Percentiles rank a stretch among this genome's conserved stretches.
These are phyloP conservation scores for Populus nigra DNA, from an alignment of 345 rosid species.

Conservation along the genomic window DNA sequence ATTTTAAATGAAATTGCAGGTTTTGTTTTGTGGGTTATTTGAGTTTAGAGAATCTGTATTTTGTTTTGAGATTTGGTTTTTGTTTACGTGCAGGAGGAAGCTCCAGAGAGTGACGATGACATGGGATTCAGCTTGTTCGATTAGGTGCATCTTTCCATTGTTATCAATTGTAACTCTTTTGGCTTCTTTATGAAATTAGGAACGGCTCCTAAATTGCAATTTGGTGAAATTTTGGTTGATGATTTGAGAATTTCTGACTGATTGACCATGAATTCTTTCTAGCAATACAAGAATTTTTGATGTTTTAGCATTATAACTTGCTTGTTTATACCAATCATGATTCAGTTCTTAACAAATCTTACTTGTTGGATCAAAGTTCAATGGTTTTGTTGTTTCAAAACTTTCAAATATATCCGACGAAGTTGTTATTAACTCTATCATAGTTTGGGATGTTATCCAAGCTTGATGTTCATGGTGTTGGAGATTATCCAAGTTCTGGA, in stretches of 20 bases:
- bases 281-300: neutral
- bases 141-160: conserved; percentile 3
- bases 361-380: neutral
- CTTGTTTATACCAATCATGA: neutral
- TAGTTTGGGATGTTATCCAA: neutral
- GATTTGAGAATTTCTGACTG: neutral
- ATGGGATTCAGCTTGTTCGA: conserved; percentile 35
- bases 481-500: neutral
- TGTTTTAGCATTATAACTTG: neutral
- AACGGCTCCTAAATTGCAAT: neutral
- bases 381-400: neutral
- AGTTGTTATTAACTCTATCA: neutral
- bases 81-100: conserved; percentile 20
- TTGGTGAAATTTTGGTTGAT: neutral
- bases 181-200: neutral
- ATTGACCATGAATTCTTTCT: neutral
- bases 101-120: conserved; percentile 29
- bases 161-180: neutral
- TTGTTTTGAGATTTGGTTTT: neutral
- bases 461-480: neutral
- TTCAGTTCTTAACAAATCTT: neutral
- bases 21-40: neutral
- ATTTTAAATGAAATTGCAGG: neutral
- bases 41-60: neutral
- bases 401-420: neutral